Base-by-base conservation (phyloP, 1,284 basidiomycete species). In the Sphagnurus paluster region DNA sequence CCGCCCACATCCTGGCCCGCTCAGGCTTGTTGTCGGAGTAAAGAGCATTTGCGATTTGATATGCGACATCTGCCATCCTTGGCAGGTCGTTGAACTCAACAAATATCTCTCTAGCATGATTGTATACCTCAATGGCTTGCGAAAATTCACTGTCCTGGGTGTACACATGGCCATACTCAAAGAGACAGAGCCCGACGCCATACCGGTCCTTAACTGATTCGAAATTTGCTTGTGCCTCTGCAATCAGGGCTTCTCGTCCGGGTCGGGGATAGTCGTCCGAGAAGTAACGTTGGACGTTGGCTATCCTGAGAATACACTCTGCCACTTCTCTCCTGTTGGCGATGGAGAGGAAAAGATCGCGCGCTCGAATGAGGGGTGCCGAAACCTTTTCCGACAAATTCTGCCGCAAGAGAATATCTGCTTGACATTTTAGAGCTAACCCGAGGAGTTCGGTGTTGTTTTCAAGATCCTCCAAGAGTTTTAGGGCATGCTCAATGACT, bases 121-220 rank as follows among this genome's bases (percentile, higher is more conserved):
- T 26, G 11, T 36, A 33, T 5, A n/a, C n/a, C n/a, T n/a, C n/a
- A n/a, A n/a, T n/a, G n/a, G n/a, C n/a, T n/a, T n/a, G n/a, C n/a
- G n/a, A n/a, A n/a, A n/a, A n/a, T n/a, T n/a, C n/a, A n/a, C n/a
- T n/a, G n/a, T n/a, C n/a, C n/a, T n/a, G n/a, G n/a, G n/a, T n/a
- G n/a, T n/a, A n/a, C n/a, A n/a, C n/a, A n/a, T n/a, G n/a, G n/a
- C n/a, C n/a, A n/a, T n/a, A n/a, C n/a, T n/a, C n/a, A n/a, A n/a
- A n/a, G 20, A 26, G 34, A 30, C 45, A 42, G 16, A n/a, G 32
- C 7, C 33, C 45, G 20, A 37, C 23, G 4, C 45, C 45, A n/a
- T 11, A 19, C 19, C 24, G 4, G 21, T 46, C 34, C 17, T 19
- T n/a, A 37, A 36, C 35, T 11, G 28, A 45, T 25, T 41, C 45